These are phyloP conservation scores for Elongisporangium prolatum DNA, from an alignment of 352 stramenopile genomes.

Conservation along the genomic window DNA sequence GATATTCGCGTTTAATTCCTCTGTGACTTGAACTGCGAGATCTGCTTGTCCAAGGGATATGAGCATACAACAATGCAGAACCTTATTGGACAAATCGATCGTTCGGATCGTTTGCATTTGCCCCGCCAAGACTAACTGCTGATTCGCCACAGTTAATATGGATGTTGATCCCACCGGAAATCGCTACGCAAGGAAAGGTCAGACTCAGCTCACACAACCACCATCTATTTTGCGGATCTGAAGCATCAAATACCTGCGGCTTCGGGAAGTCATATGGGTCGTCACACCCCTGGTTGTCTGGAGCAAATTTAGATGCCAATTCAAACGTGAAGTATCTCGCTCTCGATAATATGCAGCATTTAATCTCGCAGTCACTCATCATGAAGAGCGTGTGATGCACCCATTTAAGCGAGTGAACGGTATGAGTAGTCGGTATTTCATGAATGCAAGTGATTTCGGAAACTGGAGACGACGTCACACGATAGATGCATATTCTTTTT, in stretches of 20 bases:
- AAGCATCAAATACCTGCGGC: slow-evolving; percentile 23
- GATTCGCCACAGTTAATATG: slow-evolving; percentile 41
- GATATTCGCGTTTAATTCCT: slow-evolving; percentile 30
- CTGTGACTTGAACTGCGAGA: slow-evolving; percentile 33
- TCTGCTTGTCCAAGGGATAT: slow-evolving; percentile 47
- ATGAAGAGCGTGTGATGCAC: slow-evolving; percentile 72
- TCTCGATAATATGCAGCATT: slow-evolving; percentile 58
- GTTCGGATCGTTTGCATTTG: slow-evolving; percentile 40
- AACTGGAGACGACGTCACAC: slow-evolving; percentile 16
- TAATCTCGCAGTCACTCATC: slow-evolving; percentile 48
- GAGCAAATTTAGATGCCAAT: slow-evolving; percentile 36
- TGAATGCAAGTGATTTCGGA: slow-evolving; percentile 38
- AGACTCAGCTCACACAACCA: not conserved
- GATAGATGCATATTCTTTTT: slow-evolving; percentile 39
- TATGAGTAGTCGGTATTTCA: slow-evolving; percentile 41
- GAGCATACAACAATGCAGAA: slow-evolving; percentile 65
- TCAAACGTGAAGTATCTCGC: slow-evolving; percentile 53
- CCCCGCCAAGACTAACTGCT: slow-evolving; percentile 47
- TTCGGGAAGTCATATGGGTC: slow-evolving; percentile 37
- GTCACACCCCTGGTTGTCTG: slow-evolving; percentile 7
- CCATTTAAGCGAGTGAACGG: slow-evolving; percentile 47
- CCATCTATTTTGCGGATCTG: not conserved
- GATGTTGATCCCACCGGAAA: slow-evolving; percentile 35
- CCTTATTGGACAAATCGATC: slow-evolving; percentile 53
- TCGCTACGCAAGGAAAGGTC: slow-evolving; percentile 13